Evolutionary conservation across 352 stramenopile genomes (phyloP).

Genomic region (Phytophthora meadii): DNA sequence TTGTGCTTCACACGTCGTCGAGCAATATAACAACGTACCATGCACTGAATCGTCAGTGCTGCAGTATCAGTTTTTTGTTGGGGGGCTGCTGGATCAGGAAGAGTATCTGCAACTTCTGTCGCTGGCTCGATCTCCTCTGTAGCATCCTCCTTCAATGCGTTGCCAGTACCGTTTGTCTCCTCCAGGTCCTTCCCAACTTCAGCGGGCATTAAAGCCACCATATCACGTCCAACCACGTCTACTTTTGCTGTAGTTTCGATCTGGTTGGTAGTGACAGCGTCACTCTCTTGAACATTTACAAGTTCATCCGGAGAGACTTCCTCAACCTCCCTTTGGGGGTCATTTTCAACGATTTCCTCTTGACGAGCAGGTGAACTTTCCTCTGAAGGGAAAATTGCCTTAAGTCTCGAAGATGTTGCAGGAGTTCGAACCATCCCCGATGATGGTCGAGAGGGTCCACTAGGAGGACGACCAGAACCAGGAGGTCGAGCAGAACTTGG

Average conservation of each 20-base stretch:
- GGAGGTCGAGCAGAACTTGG: slow-evolving; percentile 4
- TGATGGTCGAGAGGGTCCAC: slow-evolving; percentile 25
- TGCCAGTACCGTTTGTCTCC: background rate
- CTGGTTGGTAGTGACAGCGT: background rate
- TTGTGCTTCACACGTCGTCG: slow-evolving; percentile 35
- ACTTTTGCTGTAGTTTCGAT: background rate
- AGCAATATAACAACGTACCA: slow-evolving; percentile 44
- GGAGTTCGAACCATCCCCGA: slow-evolving; percentile 22
- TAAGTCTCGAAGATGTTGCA: slow-evolving; percentile 13
- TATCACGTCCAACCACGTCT: slow-evolving; percentile 2
- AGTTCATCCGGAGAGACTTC: background rate
- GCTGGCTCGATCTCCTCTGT: background rate
- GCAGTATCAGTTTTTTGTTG: slow-evolving; percentile 18
- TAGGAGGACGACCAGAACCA: slow-evolving; percentile 8
- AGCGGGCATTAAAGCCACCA: background rate
- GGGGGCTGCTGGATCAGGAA: background rate
- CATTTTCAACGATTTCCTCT: slow-evolving; percentile 7
- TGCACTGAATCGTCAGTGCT: slow-evolving; percentile 49
- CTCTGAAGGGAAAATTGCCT: background rate
- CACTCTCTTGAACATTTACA: background rate
- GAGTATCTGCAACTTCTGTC: background rate
- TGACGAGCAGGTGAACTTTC: background rate
- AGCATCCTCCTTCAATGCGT: background rate
- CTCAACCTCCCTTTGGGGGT: background rate
- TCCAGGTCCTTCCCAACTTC: slow-evolving; percentile 1